These are phyloP conservation scores for Aspergillus arachidicola DNA, from an alignment of 2,329 filamentous ascomycete genomes.

Conservation along the genomic window DNA sequence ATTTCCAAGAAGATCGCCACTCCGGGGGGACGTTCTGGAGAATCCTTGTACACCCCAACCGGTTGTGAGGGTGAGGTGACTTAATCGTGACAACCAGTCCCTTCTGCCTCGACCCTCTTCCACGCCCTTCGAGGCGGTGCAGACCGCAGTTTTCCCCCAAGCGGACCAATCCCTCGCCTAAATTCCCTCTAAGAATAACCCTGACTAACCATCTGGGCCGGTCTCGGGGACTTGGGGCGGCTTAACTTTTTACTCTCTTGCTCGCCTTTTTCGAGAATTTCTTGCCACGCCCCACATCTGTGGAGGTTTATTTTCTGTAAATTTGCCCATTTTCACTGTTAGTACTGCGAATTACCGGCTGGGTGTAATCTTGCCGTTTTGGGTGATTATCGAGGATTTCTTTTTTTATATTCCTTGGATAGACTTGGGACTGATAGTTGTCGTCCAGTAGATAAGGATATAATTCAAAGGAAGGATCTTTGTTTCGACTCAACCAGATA, in stretches of 20 bases:
- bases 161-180: not conserved
- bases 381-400: conserved; percentile 11
- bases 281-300: conserved; percentile 37
- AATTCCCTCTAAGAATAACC: conserved; percentile 10
- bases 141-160: not conserved
- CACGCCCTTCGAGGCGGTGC: conserved; percentile 14
- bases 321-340: not conserved
- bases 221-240: conserved; percentile 23
- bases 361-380: conserved; percentile 1
- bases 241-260: conserved; percentile 2
- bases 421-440: not conserved
- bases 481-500: not conserved
- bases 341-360: conserved; percentile 6
- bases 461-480: not conserved
- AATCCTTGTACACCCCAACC: conserved; percentile 2
- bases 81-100: not conserved
- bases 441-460: conserved; percentile 2
- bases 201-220: conserved; percentile 24
- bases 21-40: conserved; percentile 1
- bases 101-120: not conserved
- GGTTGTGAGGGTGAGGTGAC: not conserved
- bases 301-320: conserved; percentile 6
- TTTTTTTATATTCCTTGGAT: not conserved
- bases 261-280: conserved; percentile 29
- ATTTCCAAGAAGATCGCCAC: conserved; percentile 5